Evolutionary conservation across 257 asterid genomes (phyloP), one percentile per base, ranked within the genome.

Genomic region (Rauvolfia tetraphylla): DNA sequence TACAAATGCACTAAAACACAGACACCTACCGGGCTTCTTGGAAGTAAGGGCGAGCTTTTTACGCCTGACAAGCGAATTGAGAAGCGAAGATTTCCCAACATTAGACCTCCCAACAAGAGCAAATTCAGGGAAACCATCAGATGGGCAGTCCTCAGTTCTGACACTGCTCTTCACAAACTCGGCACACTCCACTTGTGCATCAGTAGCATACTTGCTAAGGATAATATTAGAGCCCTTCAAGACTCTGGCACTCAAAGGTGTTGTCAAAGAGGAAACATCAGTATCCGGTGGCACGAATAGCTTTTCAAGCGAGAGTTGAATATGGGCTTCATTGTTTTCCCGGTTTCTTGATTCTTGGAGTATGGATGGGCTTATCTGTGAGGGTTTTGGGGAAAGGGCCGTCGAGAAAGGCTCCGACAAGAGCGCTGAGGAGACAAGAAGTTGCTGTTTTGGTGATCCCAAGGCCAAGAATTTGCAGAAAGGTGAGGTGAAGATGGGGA

Each of bases 71-170:
- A 95, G 90, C 22, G 99, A 95, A 72, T 95, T 95, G 13, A 92
- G 95, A 20, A 95, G 89, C 41, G 97, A 95, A 1, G 99, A 95
- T 71, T 95, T 95, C 22, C 99, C 98, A 29, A 95, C 99, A 75
- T 92, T 95, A 39, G 99, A 95, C 83, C 98, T 83, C 67, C 99
- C 99, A 27, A 95, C 99, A 58, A 95, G 95, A 25, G 98, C 98
- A 70, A 95, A 91, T 81, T 95, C 99, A 62, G 98, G 98, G 78
- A 78, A 46, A 2, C 91, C 94, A 78, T 87, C 98, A 63, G 92
- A 69, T 14, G 98, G 99, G 79, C 99, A 92, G 14, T 86, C 89
- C 82, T 90, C 93, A 23, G 90, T 85, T 22, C 49, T 67, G 22
- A 95, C 98, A 72, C 98, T 95, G 85, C 98, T 95, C 86, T 95